Evolutionary conservation across 129 eudicot species (phyloP).

Genomic region (Flaveria robusta): DNA sequence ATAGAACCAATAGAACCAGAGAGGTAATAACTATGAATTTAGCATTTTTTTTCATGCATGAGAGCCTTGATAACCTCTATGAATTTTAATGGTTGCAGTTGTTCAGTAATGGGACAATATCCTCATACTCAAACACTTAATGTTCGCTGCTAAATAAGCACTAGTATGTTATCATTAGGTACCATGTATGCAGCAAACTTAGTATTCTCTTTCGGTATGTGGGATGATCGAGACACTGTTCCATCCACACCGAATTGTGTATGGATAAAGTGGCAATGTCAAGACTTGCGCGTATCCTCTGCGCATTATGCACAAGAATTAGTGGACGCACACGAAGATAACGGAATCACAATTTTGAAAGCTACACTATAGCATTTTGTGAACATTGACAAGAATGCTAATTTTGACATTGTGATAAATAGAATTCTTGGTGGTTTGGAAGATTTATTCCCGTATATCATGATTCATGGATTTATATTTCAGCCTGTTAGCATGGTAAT

Average conservation of each 20-base stretch:
- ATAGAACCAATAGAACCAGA: too few species aligned
- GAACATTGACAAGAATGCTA: slow-evolving; percentile 1
- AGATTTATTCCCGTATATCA: background rate
- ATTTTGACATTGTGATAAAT: slow-evolving; percentile 14
- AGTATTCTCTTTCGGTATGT: slow-evolving; percentile 3
- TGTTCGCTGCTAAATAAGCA: slow-evolving; percentile 9
- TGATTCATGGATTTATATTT: slow-evolving; percentile 26
- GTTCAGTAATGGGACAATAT: background rate
- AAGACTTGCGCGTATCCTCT: slow-evolving; percentile 22
- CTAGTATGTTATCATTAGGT: slow-evolving; percentile 23
- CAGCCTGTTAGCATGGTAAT: slow-evolving; percentile 16
- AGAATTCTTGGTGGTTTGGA: slow-evolving; percentile 1
- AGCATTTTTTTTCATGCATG: too few species aligned
- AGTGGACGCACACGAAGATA: background rate
- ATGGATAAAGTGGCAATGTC: slow-evolving; percentile 21
- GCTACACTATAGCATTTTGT: slow-evolving; percentile 22
- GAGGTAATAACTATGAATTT: too few species aligned
- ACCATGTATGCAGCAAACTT: slow-evolving; percentile 26
- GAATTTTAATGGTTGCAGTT: slow-evolving; percentile 6
- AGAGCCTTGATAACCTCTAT: too few species aligned
- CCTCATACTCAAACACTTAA: slow-evolving; percentile 20
- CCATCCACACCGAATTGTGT: background rate
- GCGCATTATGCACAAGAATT: slow-evolving; percentile 8
- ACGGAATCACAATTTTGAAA: background rate
- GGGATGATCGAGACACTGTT: background rate